Conservation (phyloP, 2,329 filamentous ascomycete species). For the Dothidotthia symphoricarpi region DNA sequence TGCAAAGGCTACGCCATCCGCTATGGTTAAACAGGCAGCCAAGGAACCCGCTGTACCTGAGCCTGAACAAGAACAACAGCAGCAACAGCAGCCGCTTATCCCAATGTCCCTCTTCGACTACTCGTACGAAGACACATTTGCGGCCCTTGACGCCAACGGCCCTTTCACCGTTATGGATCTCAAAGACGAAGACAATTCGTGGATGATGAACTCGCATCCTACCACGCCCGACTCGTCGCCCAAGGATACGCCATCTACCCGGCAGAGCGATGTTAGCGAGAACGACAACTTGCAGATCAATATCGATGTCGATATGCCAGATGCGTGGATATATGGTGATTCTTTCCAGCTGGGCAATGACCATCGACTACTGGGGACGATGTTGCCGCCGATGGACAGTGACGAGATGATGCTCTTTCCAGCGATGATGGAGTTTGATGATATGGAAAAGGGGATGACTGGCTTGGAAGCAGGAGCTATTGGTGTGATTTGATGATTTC, state of each 20-base stretch:
- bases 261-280: conserved; percentile 45
- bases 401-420: conserved; percentile 39
- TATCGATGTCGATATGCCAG: conserved; percentile 38
- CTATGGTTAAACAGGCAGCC: conserved; percentile 22
- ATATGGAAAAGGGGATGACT: conserved; percentile 35
- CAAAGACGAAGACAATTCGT: conserved; percentile 37
- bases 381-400: conserved; percentile 35
- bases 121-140: conserved; percentile 36
- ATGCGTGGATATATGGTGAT: conserved; percentile 35
- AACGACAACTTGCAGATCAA: conserved; percentile 44
- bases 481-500: conserved; percentile 7
- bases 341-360: conserved; percentile 32
- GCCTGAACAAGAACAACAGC: conserved; percentile 16
- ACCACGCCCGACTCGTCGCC: conserved; percentile 37
- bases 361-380: conserved; percentile 30
- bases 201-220: conserved; percentile 33
- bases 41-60: conserved; percentile 26
- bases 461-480: conserved; percentile 18
- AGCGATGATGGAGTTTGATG: conserved; percentile 36
- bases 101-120: conserved; percentile 32
- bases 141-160: conserved; percentile 31
- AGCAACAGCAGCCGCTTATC: conserved; percentile 23
- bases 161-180: conserved; percentile 36
- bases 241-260: conserved; percentile 40
- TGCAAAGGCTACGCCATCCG: conserved; percentile 35